Base-by-base conservation (phyloP, 768 basidiomycete species). In the Suillus hirtellus region DNA sequence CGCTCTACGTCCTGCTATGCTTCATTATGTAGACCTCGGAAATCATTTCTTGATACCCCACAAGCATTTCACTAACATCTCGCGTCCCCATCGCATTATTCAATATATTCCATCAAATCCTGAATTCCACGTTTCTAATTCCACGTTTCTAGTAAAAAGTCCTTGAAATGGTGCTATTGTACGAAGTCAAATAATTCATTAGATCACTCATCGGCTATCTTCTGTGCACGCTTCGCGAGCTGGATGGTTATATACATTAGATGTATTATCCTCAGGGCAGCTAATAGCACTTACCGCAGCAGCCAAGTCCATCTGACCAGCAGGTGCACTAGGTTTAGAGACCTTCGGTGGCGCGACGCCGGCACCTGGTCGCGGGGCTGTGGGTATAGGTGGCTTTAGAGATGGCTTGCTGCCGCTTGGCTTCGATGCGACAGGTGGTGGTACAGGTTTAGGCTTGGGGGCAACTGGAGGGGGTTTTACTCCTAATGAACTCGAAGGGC, bases 151-250 rank as follows among this genome's bases (percentile, higher is more conserved):
- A 38, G 40, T 43, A 59, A 42, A 46, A 60, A 59, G 52, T 46
- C 49, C 53, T 21, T 5, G 34, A 61, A 61, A 60, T 35, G 31
- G 24, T 27, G 6, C 31, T 31, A 58, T 58, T 27, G 21, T 27
- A 55, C 8, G 54, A 38, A 34, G 35, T 55, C 21, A 37, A 21
- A 42, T 58, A 58, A 58, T 42, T 43, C 17, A 40, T 19, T 58
- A 68, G 56, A 76, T 67, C 79, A 79, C 60, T 82, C 80, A 47
- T 84, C 84, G 21, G 78, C 78, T 66, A 85, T 81, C 69, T 78
- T 81, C 72, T 93, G 91, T 1, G 92, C 91, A 31, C 92, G 87
- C 73, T 81, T 91, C 24, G 91, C 91, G 61, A 93, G 75, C 92
- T 93, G 52, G n/a, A 52, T 62, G 66, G 63, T 49, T 60, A 27